Conservation (phyloP, 495 filamentous ascomycete genomes). For the Neurospora terricola region DNA sequence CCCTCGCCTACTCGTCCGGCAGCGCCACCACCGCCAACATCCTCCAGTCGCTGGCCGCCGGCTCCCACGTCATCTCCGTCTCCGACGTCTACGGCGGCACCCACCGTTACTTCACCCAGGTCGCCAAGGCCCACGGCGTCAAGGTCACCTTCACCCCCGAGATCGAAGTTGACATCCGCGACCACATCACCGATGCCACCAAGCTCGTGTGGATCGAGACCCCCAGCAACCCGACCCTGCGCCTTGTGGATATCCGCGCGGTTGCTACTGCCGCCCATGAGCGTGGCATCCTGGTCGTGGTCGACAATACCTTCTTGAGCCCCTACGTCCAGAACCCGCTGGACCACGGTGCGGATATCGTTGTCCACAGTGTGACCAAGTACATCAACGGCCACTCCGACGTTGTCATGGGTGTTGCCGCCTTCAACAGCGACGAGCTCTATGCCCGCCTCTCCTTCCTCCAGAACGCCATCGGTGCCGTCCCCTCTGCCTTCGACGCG, state of each 20-base stretch:
- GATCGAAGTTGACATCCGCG: slow-evolving; percentile 77
- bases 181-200: slow-evolving; percentile 78
- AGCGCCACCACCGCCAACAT: slow-evolving; percentile 89
- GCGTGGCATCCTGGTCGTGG: slow-evolving; percentile 86
- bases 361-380: slow-evolving; percentile 99
- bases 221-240: slow-evolving; percentile 86
- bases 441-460: slow-evolving; percentile 75
- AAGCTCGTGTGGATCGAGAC: slow-evolving; percentile 97
- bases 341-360: slow-evolving; percentile 90
- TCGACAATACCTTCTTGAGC: slow-evolving; percentile 96
- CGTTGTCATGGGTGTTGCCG: slow-evolving; percentile 94
- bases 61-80: slow-evolving; percentile 90
- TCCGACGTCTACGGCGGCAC: slow-evolving; percentile 97
- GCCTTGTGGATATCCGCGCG: slow-evolving; percentile 81
- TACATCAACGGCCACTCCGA: slow-evolving; percentile 98
- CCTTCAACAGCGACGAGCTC: slow-evolving; percentile 81
- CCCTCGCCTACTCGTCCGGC: slow-evolving; percentile 90
- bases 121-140: slow-evolving; percentile 88
- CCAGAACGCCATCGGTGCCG: slow-evolving; percentile 93
- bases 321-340: slow-evolving; percentile 96
- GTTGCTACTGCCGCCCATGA: slow-evolving; percentile 75
- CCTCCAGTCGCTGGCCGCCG: slow-evolving; percentile 83
- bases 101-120: slow-evolving; percentile 97
- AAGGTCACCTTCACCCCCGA: slow-evolving; percentile 85
- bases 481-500: slow-evolving; percentile 90